Evolutionary conservation across 2,329 filamentous ascomycete genomes (phyloP), one percentile per base, ranked within the genome.

Genomic region (Colletotrichum sp.): DNA sequence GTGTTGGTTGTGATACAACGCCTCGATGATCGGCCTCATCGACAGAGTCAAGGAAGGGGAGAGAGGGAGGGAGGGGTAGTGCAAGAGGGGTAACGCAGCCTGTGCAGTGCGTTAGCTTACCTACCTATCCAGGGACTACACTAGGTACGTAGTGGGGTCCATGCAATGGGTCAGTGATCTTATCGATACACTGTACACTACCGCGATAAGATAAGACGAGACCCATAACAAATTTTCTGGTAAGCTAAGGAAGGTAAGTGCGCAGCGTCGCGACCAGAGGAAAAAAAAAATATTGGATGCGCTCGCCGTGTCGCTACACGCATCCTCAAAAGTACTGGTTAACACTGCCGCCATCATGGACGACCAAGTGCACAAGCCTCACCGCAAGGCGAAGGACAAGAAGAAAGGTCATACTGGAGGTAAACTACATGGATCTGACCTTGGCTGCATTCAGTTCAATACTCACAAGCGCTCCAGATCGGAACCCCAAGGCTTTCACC

Each of bases 401-500:
- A 98, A 97, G 89, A 97, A 97, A 89, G 48, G 85, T 78, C 86
- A 87, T 64, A 85, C 92, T 58, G 93, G 92, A 83, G 92, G 91
- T 91, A 81, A 58, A 28, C 18, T 26, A 58, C 21, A 75, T 84
- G 82, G 34, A 30, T 26, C 64, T 21, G 18, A 58, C 24, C 21
- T 38, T 24, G n/a, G 24, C 72, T 64, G 8, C 58, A 34, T 9
- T 15, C 8, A 36, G 9, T 32, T 61, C 34, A 43, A 64, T 28
- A 43, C n/a, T 34, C 21, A 43, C 43, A 36, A n/a, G 21, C 32
- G 21, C 34, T 52, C 32, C 81, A 93, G 95, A 94, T 71, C 89
- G 88, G 78, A 98, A 98, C 83, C 95, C 95, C 4, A 98, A 98
- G 86, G 96, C 96, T 16, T 98, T 98, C 84, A 94, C 95, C 70